Base-by-base conservation (phyloP, 257 asterid genomes). In the Ligustrum vulgare region DNA sequence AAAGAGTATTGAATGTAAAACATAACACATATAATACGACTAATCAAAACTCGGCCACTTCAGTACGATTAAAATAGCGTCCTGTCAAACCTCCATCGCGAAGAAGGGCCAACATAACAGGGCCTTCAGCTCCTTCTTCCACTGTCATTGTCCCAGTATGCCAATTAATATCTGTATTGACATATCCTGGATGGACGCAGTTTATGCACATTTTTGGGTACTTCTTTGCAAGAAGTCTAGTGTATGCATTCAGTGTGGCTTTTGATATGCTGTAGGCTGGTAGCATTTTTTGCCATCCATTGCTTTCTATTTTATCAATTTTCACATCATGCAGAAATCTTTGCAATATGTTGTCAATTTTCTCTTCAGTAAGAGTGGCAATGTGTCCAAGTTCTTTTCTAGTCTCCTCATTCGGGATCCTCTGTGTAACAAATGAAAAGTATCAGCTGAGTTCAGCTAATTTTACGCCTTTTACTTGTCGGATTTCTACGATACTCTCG, bases 201-300 rank as follows among this genome's bases (percentile, higher is more conserved):
- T 93, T 93, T 71, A 91, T 76, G 51, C 86, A 79, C 92, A 93
- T 91, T n/a, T 76, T 23, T 0, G 89, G 97, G 43, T 87, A 80
- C 82, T 77, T 89, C 78, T 82, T 91, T 3, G 98, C 97, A 1
- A 93, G 77, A 70, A 91, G 28, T 76, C 98, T 84, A 1, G 97
- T 91, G 31, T 90, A 88, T 3, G 98, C 95, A 74, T 93, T 89
- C 1, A 93, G 85, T 2, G 89, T 81, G 12, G 85, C 91, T 84
- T 93, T 93, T 4, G 98, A 88, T 73, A 88, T 82, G 85, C 93
- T 90, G 84, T 93, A 90, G 20, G 97, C 91, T 5, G 97, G 96
- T 65, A 84, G 83, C 95, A 88, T 93, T 85, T 82, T 86, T 62
- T 87, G 96, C 96, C 96, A 93, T 22, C 95, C 98, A 25, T 86